Conservation (phyloP, 495 filamentous ascomycete species). For the Platismatia glauca region DNA sequence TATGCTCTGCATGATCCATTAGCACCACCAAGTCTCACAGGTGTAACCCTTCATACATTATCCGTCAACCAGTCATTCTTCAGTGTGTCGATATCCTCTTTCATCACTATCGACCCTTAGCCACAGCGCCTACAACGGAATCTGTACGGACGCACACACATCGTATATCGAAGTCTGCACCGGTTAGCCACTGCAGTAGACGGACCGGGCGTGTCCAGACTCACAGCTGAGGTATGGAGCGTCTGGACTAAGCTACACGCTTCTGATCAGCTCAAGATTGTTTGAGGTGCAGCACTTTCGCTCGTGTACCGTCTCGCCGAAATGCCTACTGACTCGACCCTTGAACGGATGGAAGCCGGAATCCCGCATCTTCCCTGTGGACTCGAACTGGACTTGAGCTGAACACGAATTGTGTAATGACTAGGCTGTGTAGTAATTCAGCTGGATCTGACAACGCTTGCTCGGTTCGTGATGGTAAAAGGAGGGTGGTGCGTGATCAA, state of each 20-base stretch:
- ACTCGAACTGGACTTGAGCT: not conserved
- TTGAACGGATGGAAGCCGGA: conserved; percentile 36
- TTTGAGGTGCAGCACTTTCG: not conserved
- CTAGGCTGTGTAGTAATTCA: not conserved
- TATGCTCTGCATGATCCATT: conserved; percentile 50
- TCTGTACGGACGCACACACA: conserved; percentile 40
- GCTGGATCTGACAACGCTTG: not conserved
- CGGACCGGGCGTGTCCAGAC: conserved; percentile 23
- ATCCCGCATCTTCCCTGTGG: conserved; percentile 7
- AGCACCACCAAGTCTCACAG: not conserved
- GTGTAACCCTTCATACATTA: conserved; percentile 53
- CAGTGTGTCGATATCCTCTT: conserved; percentile 77
- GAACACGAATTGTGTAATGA: too few species aligned
- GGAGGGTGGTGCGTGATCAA: not conserved
- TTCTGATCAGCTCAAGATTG: not conserved
- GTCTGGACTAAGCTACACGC: conserved; percentile 50
- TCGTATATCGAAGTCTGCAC: conserved; percentile 60
- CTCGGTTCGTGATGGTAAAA: not conserved
- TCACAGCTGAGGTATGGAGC: conserved; percentile 66
- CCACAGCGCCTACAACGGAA: conserved; percentile 1
- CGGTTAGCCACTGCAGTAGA: not conserved
- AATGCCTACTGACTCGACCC: conserved; percentile 33
- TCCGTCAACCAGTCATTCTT: conserved; percentile 98
- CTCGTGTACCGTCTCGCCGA: conserved; percentile 32
- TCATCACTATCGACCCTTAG: conserved; percentile 48